Percentiles rank a stretch among this genome's conserved stretches.
These are phyloP conservation scores for Rubus idaeus DNA, from an alignment of 306 rosid genomes.

Conservation along the genomic window DNA sequence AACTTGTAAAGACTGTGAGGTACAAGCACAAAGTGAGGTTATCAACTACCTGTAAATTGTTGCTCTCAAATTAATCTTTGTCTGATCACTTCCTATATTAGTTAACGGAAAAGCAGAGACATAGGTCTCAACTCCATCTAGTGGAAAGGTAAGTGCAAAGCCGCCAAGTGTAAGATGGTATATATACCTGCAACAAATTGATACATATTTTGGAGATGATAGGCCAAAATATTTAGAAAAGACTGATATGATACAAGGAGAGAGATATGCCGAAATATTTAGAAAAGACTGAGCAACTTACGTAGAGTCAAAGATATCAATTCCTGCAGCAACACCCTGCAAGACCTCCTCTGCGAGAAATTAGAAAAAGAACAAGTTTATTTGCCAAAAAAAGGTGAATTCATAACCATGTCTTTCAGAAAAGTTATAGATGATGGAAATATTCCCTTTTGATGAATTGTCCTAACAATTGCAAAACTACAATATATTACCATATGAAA, in stretches of 20 bases:
- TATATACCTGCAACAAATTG: conserved; percentile 53
- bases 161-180: conserved; percentile 79
- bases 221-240: conserved; percentile 14
- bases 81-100: conserved; percentile 50
- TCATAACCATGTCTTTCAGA: conserved; percentile 14
- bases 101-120: conserved; percentile 32
- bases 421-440: conserved; percentile 15
- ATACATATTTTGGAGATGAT: conserved; percentile 18
- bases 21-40: not conserved
- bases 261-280: conserved; percentile 11
- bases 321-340: conserved; percentile 85
- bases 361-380: conserved; percentile 27
- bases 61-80: conserved; percentile 85
- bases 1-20: not conserved
- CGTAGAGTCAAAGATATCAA: conserved; percentile 89
- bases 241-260: conserved; percentile 18
- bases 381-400: conserved; percentile 16
- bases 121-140: conserved; percentile 41
- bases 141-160: conserved; percentile 76
- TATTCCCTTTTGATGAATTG: conserved; percentile 7
- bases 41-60: conserved; percentile 58
- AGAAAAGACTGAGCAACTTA: conserved; percentile 41
- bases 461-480: not conserved
- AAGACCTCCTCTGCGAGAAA: conserved; percentile 81
- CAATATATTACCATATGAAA: not conserved